Conservation (phyloP, 208 protist genomes). For the Trypanosomatidae sp. region DNA sequence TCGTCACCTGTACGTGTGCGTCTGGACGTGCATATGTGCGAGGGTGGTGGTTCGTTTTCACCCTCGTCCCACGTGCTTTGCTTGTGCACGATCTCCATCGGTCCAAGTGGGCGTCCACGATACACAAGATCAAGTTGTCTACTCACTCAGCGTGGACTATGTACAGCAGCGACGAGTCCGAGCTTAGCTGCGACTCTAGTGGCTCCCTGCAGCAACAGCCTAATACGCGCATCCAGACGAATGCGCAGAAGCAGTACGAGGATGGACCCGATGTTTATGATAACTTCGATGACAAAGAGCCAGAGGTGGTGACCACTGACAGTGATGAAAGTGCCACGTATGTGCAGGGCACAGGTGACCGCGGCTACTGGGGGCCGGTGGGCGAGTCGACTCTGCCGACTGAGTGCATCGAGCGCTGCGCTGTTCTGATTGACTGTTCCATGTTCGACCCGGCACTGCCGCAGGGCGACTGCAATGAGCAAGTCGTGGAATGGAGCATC, state of each 20-base stretch:
- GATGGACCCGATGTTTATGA: neutral
- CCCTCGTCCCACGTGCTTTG: neutral
- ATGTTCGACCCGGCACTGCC: slow-evolving; percentile 9
- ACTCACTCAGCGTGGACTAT: neutral
- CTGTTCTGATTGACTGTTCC: slow-evolving; percentile 32
- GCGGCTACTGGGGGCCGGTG: neutral
- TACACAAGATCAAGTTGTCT: neutral
- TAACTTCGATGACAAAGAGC: neutral
- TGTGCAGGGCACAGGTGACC: neutral
- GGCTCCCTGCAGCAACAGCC: neutral
- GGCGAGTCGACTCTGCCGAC: slow-evolving; percentile 13
- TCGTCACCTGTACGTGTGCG: neutral
- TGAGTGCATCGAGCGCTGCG: slow-evolving; percentile 35
- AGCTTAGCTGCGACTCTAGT: slow-evolving; percentile 8
- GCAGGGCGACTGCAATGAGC: slow-evolving; percentile 6
- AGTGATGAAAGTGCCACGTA: neutral
- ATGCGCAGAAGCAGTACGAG: neutral
- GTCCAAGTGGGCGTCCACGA: neutral
- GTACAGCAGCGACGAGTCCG: slow-evolving; percentile 11
- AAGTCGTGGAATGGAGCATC: slow-evolving; percentile 26
- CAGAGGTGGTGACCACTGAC: neutral
- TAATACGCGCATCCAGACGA: neutral
- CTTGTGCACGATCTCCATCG: neutral
- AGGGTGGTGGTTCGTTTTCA: neutral
- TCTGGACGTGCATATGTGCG: neutral